A percentile compares a stretch with the other conserved stretches of the same genome.
phyloP scores from a whole-genome alignment of 768 basidiomycete species.

The Macrolepiota fuliginosa region DNA sequence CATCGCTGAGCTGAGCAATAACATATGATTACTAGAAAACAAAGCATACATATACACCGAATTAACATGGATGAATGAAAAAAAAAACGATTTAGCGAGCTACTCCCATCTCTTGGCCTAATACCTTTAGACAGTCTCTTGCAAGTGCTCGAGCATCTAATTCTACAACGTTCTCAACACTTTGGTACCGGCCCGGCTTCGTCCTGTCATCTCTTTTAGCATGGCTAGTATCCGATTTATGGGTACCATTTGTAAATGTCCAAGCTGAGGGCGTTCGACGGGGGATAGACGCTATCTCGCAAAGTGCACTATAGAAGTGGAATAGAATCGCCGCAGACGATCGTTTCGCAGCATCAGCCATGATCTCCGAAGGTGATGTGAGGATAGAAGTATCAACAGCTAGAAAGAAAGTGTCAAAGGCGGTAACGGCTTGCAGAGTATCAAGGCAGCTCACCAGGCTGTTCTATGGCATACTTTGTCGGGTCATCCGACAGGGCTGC shows the following conservation, averaged over 20 bases:
- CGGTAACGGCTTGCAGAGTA: slow-evolving; percentile 1
- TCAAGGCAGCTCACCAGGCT: slow-evolving; percentile 48
- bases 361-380: slow-evolving; percentile 48
- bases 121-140: slow-evolving; percentile 60
- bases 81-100: slow-evolving; percentile 16
- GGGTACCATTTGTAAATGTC: slow-evolving; percentile 33
- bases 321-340: slow-evolving; percentile 84
- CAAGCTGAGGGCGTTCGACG: slow-evolving; percentile 67
- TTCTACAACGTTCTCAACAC: slow-evolving; percentile 32
- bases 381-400: slow-evolving; percentile 36
- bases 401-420: slow-evolving; percentile 1
- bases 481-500: slow-evolving; percentile 71
- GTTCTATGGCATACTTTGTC: slow-evolving; percentile 47
- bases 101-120: slow-evolving; percentile 75
- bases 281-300: slow-evolving; percentile 75
- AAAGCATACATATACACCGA: not conserved
- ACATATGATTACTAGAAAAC: not conserved
- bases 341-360: slow-evolving; percentile 70
- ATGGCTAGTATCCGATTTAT: slow-evolving; percentile 10
- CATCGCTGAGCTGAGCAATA: not conserved
- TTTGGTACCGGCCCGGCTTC: not conserved
- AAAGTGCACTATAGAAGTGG: slow-evolving; percentile 78
- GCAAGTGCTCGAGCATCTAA: slow-evolving; percentile 68
- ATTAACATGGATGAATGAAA: not conserved
- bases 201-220: slow-evolving; percentile 19